Evolutionary conservation across 164 flowering plant species (phyloP), one percentile per base, ranked within the genome.

Genomic region (Kalanchoe fedtschenkoi): DNA sequence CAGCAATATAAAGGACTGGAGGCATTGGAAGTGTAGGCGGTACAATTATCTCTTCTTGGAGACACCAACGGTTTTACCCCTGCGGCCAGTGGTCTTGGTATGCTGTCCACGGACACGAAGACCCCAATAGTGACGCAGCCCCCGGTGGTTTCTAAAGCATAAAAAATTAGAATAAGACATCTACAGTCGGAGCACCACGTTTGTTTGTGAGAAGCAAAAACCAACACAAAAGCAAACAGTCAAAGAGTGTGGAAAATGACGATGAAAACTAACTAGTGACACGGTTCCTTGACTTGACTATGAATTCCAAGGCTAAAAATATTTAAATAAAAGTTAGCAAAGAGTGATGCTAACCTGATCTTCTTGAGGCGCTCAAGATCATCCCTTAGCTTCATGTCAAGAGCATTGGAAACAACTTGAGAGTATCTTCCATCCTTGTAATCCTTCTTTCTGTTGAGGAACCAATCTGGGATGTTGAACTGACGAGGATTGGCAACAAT

Each of bases 51-150:
- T 76, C 87, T 87, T 87, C 83, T 87, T 87, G 42, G 90, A 87
- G 75, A 87, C 95, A 80, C 95, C 95, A 74, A 87, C 95, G 63
- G 91, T 87, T 84, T 87, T 85, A 33, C 95, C 90, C 58, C 95
- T 72, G 46, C 91, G 85, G 11, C 90, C 95, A 47, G 89, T 82
- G 2, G 89, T 82, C 75, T 82, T 84, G 63, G 89, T 84, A 72
- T 84, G 89, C 73, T 84, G 90, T 1, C 93, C 93, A 43, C 90
- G 85, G 28, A 87, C 93, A 7, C 93, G 77, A 5, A 87, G 88
- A 53, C 95, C 91, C 95, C 95, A 87, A 76, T 85, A 85, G 80
- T 86, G 92, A 69, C 89, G 77, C 8, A 82, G 77, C 71, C 92
- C 89, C 58, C 92, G 85, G 71, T 86, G 92, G 74, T 86, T 86